Evolutionary conservation across 2,329 filamentous ascomycete genomes (phyloP), one percentile per base, ranked within the genome.

Genomic region (Aspergillus neotritici): DNA sequence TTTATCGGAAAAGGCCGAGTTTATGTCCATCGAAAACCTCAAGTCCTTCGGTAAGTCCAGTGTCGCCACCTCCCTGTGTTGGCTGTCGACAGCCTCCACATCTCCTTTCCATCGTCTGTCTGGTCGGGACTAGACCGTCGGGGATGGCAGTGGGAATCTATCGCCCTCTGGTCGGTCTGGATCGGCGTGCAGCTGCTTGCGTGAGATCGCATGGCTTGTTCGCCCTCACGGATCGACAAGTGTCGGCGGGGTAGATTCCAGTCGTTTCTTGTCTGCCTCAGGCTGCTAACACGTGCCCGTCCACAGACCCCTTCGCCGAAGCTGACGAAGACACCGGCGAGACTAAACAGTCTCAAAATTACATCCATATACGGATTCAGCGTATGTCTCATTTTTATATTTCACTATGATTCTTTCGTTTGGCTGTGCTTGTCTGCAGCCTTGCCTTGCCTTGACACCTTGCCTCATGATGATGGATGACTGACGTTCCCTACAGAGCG

Each of bases 21-120:
- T 88, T 90, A 93, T 93, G 87, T 93, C 87, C 83, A 93, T 93
- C 86, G 86, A 93, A 89, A 94, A 94, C 82, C 86, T 94, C 76
- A 93, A 93, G 83, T 83, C 84, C 79, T 88, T 88, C 83, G 87
- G 87, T 93, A 76, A 68, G 86, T 78, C 44, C 31, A 37, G 48
- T 8, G 21, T 59, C 53, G 55, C 54, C 57, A 60, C 58, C 54
- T 51, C 58, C 59, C 39, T 47, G 40, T 34, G 25, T 34, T 21
- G 21, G 29, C 31, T 32, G 13, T 17, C 38, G 5, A 12, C 16
- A 3, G 12, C 7, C 25, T 29, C 34, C 14, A 36, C 29, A 13
- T 12, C 9, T 16, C 29, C 29, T 15, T 14, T 33, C 36, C 37
- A 42, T 25, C 21, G 21, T 8, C 5, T 3, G 21, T 2, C 21